These are phyloP conservation scores for Porcisia hertigi DNA, from an alignment of 208 protist genomes.

Conservation along the genomic window DNA sequence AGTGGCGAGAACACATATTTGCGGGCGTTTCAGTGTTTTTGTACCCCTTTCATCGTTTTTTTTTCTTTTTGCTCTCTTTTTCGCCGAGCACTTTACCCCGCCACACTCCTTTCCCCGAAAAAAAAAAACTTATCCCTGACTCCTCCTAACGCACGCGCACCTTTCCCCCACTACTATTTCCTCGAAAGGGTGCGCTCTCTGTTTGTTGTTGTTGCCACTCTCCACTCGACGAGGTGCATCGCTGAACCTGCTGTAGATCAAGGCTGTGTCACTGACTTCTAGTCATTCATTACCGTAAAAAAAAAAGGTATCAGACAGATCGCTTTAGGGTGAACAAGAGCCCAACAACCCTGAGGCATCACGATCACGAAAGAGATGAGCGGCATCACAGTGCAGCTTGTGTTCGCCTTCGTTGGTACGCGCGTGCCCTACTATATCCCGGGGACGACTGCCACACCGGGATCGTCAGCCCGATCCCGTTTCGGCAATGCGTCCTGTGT, in stretches of 20 bases:
- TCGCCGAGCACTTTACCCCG: neutral
- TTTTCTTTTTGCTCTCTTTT: neutral
- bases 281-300: neutral
- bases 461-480: conserved; percentile 5
- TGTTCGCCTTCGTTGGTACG: conserved; percentile 36
- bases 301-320: neutral
- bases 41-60: neutral
- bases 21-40: neutral
- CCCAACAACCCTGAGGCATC: neutral
- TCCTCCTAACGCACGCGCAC: too few relatives aligned
- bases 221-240: neutral
- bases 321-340: neutral
- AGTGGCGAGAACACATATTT: neutral
- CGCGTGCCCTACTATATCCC: conserved; percentile 29
- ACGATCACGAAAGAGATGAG: conserved; percentile 7
- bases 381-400: conserved; percentile 28
- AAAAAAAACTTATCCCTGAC: neutral
- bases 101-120: too few relatives aligned
- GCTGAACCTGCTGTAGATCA: neutral
- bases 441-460: neutral
- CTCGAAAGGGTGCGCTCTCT: neutral
- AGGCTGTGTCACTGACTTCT: neutral
- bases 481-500: conserved; percentile 9
- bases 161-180: too few relatives aligned
- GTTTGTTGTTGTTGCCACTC: neutral